Evolutionary conservation across 306 rosid genomes (phyloP).

Genomic region (Gynostemma pentaphyllum): DNA sequence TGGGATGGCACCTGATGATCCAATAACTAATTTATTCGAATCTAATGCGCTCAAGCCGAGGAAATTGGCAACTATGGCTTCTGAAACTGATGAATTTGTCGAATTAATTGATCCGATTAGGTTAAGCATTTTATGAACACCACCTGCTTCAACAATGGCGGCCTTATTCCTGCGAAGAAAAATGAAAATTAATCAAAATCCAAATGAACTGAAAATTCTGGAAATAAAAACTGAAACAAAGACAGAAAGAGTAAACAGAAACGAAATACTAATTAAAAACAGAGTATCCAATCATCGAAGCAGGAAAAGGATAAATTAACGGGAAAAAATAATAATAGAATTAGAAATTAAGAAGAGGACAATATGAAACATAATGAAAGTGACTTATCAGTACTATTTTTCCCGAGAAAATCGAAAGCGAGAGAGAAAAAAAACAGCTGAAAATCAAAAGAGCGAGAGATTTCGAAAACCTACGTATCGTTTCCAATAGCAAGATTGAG

Average conservation of each 20-base stretch:
- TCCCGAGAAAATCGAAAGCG: neutral
- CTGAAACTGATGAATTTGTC: constrained; percentile 45
- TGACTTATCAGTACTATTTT: neutral
- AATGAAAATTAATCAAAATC: neutral
- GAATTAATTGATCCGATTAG: constrained; percentile 45
- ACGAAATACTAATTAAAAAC: neutral
- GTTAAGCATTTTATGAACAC: constrained; percentile 81
- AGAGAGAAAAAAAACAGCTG: neutral
- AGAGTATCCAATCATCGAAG: neutral
- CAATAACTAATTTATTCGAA: constrained; percentile 72
- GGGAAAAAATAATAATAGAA: neutral
- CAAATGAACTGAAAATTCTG: constrained; percentile 3
- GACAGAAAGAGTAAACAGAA: neutral
- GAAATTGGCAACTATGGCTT: constrained; percentile 82
- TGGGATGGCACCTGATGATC: constrained; percentile 88
- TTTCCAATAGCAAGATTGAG: constrained; percentile 96
- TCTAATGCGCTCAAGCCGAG: constrained; percentile 92
- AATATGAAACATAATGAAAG: neutral
- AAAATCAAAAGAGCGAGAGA: neutral
- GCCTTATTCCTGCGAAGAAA: constrained; percentile 61
- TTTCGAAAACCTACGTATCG: constrained; percentile 50
- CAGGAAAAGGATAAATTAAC: neutral
- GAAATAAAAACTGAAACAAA: neutral
- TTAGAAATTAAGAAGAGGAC: neutral
- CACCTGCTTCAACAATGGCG: constrained; percentile 81